Percentiles rank a stretch among this genome's conserved stretches.
Conservation (phyloP, 345 rosid genomes). For the Brassica cretica region DNA sequence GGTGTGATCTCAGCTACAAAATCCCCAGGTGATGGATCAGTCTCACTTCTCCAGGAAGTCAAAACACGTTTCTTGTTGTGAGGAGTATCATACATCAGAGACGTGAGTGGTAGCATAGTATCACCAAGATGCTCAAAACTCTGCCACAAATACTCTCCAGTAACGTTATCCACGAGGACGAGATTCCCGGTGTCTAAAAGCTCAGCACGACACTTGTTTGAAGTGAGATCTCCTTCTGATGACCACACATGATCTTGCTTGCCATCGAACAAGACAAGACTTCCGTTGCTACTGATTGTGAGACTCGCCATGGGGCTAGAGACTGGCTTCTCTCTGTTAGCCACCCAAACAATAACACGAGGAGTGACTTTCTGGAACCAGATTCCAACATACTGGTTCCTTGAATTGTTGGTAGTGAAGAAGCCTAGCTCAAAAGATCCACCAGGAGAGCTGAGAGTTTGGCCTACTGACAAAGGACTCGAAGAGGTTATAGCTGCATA, state of each 20-base stretch:
- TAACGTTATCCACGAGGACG: constrained; percentile 31
- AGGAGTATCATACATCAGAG: constrained; percentile 34
- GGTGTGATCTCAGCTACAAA: constrained; percentile 40
- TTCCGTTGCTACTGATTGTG: constrained; percentile 35
- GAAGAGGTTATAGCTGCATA: constrained; percentile 37
- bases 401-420: constrained; percentile 33
- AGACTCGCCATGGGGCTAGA: constrained; percentile 19
- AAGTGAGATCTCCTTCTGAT: constrained; percentile 2
- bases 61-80: constrained; percentile 31
- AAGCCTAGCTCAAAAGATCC: constrained; percentile 45
- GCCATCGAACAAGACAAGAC: constrained; percentile 34
- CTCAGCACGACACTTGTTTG: constrained; percentile 31
- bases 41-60: constrained; percentile 37
- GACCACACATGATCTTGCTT: constrained; percentile 36
- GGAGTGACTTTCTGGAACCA: constrained; percentile 45
- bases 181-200: constrained; percentile 40
- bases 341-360: constrained; percentile 45
- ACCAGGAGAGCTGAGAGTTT: constrained; percentile 37
- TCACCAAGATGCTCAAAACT: constrained; percentile 41
- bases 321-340: constrained; percentile 35
- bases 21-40: constrained; percentile 40
- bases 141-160: constrained; percentile 35
- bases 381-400: constrained; percentile 46
- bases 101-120: constrained; percentile 34
- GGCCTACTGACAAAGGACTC: constrained; percentile 28